phyloP scores from a whole-genome alignment of 371 early-diverging fungal genomes.

The Mucor mucedo region DNA sequence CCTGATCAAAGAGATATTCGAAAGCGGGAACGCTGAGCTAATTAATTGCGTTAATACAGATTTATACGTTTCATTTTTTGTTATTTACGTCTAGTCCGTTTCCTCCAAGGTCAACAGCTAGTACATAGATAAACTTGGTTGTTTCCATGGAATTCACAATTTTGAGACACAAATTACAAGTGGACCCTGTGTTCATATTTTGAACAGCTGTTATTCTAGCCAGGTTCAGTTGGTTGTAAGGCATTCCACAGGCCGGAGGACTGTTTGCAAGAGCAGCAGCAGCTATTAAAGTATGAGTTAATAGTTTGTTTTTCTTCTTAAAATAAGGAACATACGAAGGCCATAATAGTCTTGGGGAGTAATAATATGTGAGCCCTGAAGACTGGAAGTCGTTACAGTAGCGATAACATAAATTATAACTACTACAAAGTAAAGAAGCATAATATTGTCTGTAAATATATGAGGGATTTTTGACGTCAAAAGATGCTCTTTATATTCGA shows the following conservation, averaged over 20 bases:
- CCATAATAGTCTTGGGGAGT: slow-evolving; percentile 36
- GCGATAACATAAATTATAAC: not conserved
- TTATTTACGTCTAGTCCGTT: slow-evolving; percentile 50
- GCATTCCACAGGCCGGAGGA: slow-evolving; percentile 61
- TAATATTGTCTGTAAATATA: not conserved
- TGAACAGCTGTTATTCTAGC: slow-evolving; percentile 61
- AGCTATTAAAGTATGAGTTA: slow-evolving; percentile 12
- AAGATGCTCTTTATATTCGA: not conserved
- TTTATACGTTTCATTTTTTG: not conserved
- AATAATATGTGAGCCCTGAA: slow-evolving; percentile 24
- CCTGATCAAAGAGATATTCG: slow-evolving; percentile 31
- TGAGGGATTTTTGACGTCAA: not conserved
- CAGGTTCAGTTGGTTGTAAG: slow-evolving; percentile 54
- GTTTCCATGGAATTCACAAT: slow-evolving; percentile 43
- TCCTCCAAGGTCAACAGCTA: slow-evolving; percentile 62
- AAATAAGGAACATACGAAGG: slow-evolving; percentile 24
- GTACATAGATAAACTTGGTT: slow-evolving; percentile 49
- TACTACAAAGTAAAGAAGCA: not conserved
- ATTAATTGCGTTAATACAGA: not conserved
- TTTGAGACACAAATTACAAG: slow-evolving; percentile 59
- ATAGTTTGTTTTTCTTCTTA: not conserved
- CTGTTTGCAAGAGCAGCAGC: slow-evolving; percentile 29
- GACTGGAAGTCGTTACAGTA: slow-evolving; percentile 1
- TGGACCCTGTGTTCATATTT: slow-evolving; percentile 38
- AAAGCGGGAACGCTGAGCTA: slow-evolving; percentile 39